Conservation (phyloP, 1,139 yeast species). For the Scheffersomyces lignicola region DNA sequence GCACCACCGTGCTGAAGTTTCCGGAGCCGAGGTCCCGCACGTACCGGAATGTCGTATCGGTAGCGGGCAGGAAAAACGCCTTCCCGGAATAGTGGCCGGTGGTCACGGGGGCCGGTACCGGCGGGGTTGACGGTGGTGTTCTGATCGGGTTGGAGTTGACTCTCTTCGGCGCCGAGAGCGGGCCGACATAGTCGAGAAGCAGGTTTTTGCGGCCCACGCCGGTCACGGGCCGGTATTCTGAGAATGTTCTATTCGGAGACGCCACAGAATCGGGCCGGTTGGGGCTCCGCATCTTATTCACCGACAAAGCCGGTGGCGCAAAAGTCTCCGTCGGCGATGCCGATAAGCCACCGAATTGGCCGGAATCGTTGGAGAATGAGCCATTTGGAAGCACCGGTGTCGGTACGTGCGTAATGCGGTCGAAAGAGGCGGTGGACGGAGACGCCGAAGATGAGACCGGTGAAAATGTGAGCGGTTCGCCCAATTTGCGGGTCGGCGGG, state of each 20-base stretch:
- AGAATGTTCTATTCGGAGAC: conserved; percentile 23
- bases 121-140: conserved; percentile 14
- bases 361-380: conserved; percentile 16
- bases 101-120: conserved; percentile 7
- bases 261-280: conserved; percentile 1
- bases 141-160: conserved; percentile 23
- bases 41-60: conserved; percentile 19
- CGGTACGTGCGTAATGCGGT: conserved; percentile 58
- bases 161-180: conserved; percentile 16
- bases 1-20: conserved; percentile 57
- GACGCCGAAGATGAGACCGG: conserved; percentile 33
- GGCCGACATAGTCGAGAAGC: conserved; percentile 12
- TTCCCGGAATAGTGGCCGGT: conserved; percentile 11
- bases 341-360: neutral
- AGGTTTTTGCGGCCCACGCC: conserved; percentile 22
- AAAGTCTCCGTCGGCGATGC: conserved; percentile 3
- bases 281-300: conserved; percentile 1
- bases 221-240: conserved; percentile 35
- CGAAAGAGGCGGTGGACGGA: conserved; percentile 27
- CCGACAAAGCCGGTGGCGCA: conserved; percentile 9
- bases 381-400: conserved; percentile 55
- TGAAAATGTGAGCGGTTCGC: conserved; percentile 6
- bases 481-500: neutral
- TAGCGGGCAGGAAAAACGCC: conserved; percentile 15
- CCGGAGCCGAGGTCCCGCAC: conserved; percentile 52